Conservation (phyloP, 2,329 filamentous ascomycete species). For the Fusarium haematococcum region DNA sequence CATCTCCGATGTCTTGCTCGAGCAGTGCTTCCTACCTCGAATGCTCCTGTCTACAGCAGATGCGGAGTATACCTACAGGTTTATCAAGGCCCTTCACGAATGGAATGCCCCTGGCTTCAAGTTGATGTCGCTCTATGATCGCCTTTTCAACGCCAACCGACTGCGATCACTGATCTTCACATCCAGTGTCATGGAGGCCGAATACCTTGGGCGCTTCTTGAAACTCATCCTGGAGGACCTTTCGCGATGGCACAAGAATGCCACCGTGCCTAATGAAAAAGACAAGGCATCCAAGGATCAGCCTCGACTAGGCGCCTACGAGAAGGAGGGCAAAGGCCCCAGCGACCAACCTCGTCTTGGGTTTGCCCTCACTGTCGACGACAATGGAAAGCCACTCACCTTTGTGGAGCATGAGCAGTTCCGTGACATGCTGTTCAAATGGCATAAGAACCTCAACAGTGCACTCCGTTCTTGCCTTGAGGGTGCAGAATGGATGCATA, state of each 20-base stretch:
- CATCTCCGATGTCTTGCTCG: conserved; percentile 82
- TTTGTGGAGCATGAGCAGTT: conserved; percentile 89
- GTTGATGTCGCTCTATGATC: conserved; percentile 84
- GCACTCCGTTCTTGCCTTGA: conserved; percentile 86
- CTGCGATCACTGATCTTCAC: conserved; percentile 87
- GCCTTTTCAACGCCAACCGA: conserved; percentile 85
- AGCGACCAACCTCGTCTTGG: conserved; percentile 73
- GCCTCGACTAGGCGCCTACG: conserved; percentile 79
- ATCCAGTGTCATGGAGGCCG: conserved; percentile 89
- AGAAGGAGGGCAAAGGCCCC: conserved; percentile 75
- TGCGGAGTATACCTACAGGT: conserved; percentile 87
- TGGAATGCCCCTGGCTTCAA: conserved; percentile 88
- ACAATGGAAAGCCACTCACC: conserved; percentile 72
- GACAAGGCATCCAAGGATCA: conserved; percentile 54
- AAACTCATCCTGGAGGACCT: conserved; percentile 85
- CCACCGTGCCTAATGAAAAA: conserved; percentile 60
- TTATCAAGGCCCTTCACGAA: conserved; percentile 89
- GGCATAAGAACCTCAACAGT: conserved; percentile 85
- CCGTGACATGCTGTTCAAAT: conserved; percentile 85
- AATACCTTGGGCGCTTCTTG: conserved; percentile 92
- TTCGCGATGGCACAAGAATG: conserved; percentile 84
- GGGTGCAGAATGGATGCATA: conserved; percentile 94
- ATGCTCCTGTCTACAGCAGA: conserved; percentile 86
- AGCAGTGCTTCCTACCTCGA: conserved; percentile 93
- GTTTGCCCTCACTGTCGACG: conserved; percentile 80